A percentile compares a stretch with the other conserved stretches of the same genome.
These are phyloP conservation scores for Pestalotiopsis sp. DNA, from an alignment of 2,329 filamentous ascomycete species.

Conservation along the genomic window DNA sequence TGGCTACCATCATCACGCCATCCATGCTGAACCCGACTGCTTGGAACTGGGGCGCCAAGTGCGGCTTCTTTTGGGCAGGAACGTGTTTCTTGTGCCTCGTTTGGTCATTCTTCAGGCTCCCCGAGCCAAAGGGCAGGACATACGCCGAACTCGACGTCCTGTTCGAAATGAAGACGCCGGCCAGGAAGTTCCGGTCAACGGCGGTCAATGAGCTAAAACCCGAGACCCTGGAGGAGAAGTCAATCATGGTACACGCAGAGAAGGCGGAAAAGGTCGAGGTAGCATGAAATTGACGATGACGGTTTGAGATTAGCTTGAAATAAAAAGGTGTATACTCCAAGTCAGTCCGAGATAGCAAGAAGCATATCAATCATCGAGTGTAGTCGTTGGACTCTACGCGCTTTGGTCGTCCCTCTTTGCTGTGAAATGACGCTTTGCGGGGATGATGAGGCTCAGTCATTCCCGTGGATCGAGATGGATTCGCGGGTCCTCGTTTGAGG, in stretches of 20 bases:
- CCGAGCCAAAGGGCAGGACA: slow-evolving; percentile 40
- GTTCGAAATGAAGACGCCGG: slow-evolving; percentile 29
- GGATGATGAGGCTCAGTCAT: too few species aligned
- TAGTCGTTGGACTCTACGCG: too few species aligned
- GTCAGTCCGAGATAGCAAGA: too few species aligned
- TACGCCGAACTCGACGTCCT: slow-evolving; percentile 44
- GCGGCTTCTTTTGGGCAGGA: slow-evolving; percentile 25
- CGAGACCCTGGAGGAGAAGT: not conserved
- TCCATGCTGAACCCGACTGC: slow-evolving; percentile 30
- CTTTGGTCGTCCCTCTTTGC: too few species aligned
- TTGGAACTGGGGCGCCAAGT: slow-evolving; percentile 34
- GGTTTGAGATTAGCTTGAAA: not conserved
- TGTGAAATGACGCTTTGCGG: too few species aligned
- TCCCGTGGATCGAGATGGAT: too few species aligned
- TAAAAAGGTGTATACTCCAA: not conserved
- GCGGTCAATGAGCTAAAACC: slow-evolving; percentile 2
- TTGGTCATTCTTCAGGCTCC: slow-evolving; percentile 39
- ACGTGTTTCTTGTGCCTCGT: slow-evolving; percentile 36
- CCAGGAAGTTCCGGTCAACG: not conserved
- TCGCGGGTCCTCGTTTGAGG: too few species aligned
- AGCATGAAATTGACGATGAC: not conserved
- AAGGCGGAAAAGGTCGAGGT: not conserved
- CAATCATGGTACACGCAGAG: not conserved
- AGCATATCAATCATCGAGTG: too few species aligned
- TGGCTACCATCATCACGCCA: slow-evolving; percentile 32